Base-by-base conservation (phyloP, 192 early-diverging fungal species). In the Gonapodya prolifera region DNA sequence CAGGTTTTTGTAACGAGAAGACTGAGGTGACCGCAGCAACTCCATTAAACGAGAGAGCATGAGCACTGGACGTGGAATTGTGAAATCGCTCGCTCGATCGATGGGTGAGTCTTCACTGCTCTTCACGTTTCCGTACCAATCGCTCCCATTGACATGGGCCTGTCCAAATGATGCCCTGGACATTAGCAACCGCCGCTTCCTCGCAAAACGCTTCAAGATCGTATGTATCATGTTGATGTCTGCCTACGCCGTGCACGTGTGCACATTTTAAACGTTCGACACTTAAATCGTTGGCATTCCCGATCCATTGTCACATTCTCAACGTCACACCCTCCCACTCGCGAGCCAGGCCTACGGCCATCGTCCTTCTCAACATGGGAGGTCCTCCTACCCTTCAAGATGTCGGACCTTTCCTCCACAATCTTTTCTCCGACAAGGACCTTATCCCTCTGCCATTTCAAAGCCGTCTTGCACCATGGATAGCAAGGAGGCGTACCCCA, bases 301-400 rank as follows among this genome's bases (percentile, higher is more conserved):
- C n/a, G n/a, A n/a, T n/a, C n/a, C n/a, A n/a, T n/a, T n/a, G n/a
- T n/a, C n/a, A n/a, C n/a, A 8, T 61, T 61, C 45, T 23, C 45
- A 8, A 8, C 45, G 23, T 61, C 45, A 8, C 45, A 8, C 45
- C 8, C 23, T 61, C 45, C 45, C 23, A 61, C 23, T 61, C 45
- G 23, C n/a, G 23, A 61, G 23, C 45, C 73, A 88, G 86, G 2
- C 88, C 86, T 0, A 95, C 95, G 0, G 96, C 90, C 34, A 86
- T 98, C 76, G 82, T 97, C 13, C 83, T 98, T 75, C 94, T 95
- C 85, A 98, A 98, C 83, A 89, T 98, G 88, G 96, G 96, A 34
- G 96, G 96, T 0, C 95, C 96, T 2, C 82, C 85, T 34, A 93
- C 84, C 1, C 83, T 93, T 76, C 84, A 87, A 30, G 88, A 91